These are phyloP conservation scores for Xylaria flabelliformis DNA, from an alignment of 495 filamentous ascomycete genomes.

Conservation along the genomic window DNA sequence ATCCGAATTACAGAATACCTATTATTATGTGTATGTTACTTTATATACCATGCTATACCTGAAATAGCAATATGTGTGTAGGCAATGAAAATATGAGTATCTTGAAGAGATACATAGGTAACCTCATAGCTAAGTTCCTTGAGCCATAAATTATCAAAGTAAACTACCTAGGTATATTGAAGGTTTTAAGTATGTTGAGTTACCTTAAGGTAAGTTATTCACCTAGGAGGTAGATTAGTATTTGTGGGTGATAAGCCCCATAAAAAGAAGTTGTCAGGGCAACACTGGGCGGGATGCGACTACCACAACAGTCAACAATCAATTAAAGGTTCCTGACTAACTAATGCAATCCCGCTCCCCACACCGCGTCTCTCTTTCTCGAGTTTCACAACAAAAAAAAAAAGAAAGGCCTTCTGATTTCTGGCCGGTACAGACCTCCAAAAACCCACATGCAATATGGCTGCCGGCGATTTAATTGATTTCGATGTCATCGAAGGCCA, in stretches of 20 bases:
- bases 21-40: no score
- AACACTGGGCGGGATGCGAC: slow-evolving; percentile 25
- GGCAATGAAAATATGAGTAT: not conserved
- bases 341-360: slow-evolving; percentile 29
- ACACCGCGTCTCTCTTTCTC: not conserved
- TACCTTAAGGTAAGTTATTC: no score
- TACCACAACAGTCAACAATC: slow-evolving; percentile 44
- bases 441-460: slow-evolving; percentile 46
- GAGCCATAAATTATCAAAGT: not conserved
- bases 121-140: not conserved
- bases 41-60: not conserved
- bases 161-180: not conserved
- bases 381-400: slow-evolving; percentile 11
- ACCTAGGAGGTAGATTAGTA: no score
- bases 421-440: slow-evolving; percentile 24
- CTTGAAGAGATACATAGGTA: not conserved
- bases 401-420: slow-evolving; percentile 24
- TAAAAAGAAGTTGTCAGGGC: slow-evolving; percentile 35
- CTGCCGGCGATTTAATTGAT: slow-evolving; percentile 67
- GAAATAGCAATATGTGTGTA: not conserved
- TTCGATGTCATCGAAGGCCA: slow-evolving; percentile 96
- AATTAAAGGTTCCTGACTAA: slow-evolving; percentile 24
- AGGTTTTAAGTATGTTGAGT: not conserved
- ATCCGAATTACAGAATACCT: not conserved
- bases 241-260: slow-evolving; percentile 23